These are phyloP conservation scores for Lignosus rhinocerotis DNA, from an alignment of 1,284 basidiomycete genomes.

Conservation along the genomic window DNA sequence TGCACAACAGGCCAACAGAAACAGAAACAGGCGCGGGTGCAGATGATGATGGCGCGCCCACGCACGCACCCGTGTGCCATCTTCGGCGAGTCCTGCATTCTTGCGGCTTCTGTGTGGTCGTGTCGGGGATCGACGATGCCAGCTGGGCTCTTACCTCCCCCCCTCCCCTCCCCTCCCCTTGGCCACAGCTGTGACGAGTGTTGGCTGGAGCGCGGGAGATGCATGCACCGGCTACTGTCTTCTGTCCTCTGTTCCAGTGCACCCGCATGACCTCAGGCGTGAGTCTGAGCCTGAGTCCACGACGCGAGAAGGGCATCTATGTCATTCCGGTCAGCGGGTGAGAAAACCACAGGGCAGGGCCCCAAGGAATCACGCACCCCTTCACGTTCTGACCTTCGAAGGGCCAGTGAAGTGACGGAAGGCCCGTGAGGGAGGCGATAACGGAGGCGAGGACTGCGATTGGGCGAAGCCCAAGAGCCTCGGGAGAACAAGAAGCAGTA, in stretches of 20 bases:
- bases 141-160: too few relatives aligned
- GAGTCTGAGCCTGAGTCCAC: not conserved
- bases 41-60: not conserved
- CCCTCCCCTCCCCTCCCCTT: too few relatives aligned
- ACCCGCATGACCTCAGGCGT: not conserved
- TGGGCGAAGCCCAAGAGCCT: not conserved
- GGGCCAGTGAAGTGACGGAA: not conserved
- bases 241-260: not conserved
- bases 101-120: not conserved
- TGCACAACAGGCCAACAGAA: not conserved
- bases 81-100: not conserved
- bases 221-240: not conserved
- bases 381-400: not conserved
- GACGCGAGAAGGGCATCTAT: not conserved
- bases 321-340: not conserved
- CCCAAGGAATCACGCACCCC: not conserved
- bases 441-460: not conserved
- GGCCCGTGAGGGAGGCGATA: not conserved
- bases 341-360: not conserved
- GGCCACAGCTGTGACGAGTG: not conserved
- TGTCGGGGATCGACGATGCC: too few relatives aligned
- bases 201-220: not conserved
- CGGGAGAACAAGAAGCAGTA: not conserved
- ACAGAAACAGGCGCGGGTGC: not conserved
- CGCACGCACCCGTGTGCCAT: not conserved